Conservation (phyloP, 2,329 filamentous ascomycete species). For the Penicillium corylophilum region DNA sequence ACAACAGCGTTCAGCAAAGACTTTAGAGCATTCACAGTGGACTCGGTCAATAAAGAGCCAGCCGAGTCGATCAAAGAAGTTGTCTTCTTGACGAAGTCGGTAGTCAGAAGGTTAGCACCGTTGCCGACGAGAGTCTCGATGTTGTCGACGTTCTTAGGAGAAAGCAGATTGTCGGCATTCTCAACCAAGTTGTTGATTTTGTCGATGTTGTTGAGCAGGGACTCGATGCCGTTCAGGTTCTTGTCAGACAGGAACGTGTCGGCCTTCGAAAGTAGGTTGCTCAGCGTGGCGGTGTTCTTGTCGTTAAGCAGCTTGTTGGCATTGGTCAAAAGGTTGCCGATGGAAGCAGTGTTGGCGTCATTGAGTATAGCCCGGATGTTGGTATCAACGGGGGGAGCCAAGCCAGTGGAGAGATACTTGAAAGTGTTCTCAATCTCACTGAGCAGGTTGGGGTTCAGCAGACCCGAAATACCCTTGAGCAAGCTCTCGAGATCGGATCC, state of each 20-base stretch:
- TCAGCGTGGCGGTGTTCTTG: constrained; percentile 21
- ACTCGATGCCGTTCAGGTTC: constrained; percentile 21
- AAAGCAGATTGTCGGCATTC: constrained; percentile 30
- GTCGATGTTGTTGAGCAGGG: constrained; percentile 26
- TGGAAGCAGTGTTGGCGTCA: constrained; percentile 15
- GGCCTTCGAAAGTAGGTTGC: constrained; percentile 19
- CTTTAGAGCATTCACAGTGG: constrained; percentile 8
- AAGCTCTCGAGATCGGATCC: constrained; percentile 11
- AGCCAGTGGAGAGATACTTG: constrained; percentile 24
- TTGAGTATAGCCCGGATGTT: constrained; percentile 21
- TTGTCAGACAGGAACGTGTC: constrained; percentile 17
- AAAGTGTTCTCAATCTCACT: constrained; percentile 22
- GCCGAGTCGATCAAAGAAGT: constrained; percentile 16
- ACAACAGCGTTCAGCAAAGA: constrained; percentile 3
- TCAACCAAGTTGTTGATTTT: constrained; percentile 31
- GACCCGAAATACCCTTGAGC: constrained; percentile 10
- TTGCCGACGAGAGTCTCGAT: constrained; percentile 28
- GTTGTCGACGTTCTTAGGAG: constrained; percentile 26
- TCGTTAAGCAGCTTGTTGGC: constrained; percentile 24
- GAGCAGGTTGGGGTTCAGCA: constrained; percentile 23
- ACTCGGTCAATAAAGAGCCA: constrained; percentile 16
- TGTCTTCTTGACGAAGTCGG: constrained; percentile 21
- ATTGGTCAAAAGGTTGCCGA: constrained; percentile 28
- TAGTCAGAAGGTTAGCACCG: constrained; percentile 27
- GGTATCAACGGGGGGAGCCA: constrained; percentile 27